phyloP scores from a whole-genome alignment of 2,329 filamentous ascomycete genomes.

The Trichoderma cornu-damae region DNA sequence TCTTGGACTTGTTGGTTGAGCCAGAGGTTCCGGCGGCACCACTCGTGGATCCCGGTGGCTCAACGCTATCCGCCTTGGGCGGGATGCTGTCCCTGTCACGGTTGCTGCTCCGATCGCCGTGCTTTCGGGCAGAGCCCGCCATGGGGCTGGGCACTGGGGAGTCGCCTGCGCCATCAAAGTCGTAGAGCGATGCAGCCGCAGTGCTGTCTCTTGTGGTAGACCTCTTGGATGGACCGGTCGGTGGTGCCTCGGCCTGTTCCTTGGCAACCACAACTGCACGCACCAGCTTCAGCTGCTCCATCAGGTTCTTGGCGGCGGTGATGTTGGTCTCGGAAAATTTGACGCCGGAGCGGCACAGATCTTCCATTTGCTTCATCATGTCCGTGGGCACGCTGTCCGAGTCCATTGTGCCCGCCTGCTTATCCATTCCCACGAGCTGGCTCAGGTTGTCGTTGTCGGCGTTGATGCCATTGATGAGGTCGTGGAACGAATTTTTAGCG shows the following conservation, averaged over 20 bases:
- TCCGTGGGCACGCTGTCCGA: slow-evolving; percentile 35
- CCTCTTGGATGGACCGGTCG: slow-evolving; percentile 31
- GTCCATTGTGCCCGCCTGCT: slow-evolving; percentile 37
- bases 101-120: slow-evolving; percentile 36
- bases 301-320: slow-evolving; percentile 33
- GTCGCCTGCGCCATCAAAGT: slow-evolving; percentile 42
- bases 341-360: slow-evolving; percentile 40
- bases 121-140: slow-evolving; percentile 33
- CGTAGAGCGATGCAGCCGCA: slow-evolving; percentile 38
- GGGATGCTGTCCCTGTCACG: slow-evolving; percentile 49
- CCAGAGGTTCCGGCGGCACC: slow-evolving; percentile 28
- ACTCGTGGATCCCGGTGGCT: slow-evolving; percentile 43
- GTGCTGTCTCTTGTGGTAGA: slow-evolving; percentile 22
- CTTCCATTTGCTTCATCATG: slow-evolving; percentile 41
- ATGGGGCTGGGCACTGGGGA: slow-evolving; percentile 43
- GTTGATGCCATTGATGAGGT: slow-evolving; percentile 39
- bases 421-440: slow-evolving; percentile 39
- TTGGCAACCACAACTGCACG: slow-evolving; percentile 41
- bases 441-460: slow-evolving; percentile 39
- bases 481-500: slow-evolving; percentile 37
- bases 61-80: slow-evolving; percentile 52
- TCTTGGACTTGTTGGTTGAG: slow-evolving; percentile 41
- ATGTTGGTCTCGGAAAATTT: slow-evolving; percentile 38
- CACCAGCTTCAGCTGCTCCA: slow-evolving; percentile 42
- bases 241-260: slow-evolving; percentile 36